These are phyloP conservation scores for Naganishia kalamii DNA, from an alignment of 768 basidiomycete species.

Conservation along the genomic window DNA sequence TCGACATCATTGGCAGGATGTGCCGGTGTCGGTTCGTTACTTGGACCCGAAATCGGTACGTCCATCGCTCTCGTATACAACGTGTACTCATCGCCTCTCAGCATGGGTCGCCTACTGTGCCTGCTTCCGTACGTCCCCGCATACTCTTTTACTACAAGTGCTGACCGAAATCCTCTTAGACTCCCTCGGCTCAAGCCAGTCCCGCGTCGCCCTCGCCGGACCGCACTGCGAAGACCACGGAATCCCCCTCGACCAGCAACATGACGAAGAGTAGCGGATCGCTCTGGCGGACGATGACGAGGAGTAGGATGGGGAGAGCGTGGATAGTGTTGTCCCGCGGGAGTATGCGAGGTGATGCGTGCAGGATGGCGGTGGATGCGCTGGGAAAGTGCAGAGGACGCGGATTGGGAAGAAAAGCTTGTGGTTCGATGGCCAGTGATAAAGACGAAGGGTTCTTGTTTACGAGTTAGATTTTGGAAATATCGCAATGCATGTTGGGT, in stretches of 20 bases:
- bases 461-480: no score
- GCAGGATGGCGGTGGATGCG: no score
- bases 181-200: conserved; percentile 34
- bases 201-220: conserved; percentile 42
- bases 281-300: not conserved
- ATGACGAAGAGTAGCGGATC: not conserved
- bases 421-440: no score
- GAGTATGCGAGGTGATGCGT: not conserved
- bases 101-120: conserved; percentile 44
- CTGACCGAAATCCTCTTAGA: conserved; percentile 24
- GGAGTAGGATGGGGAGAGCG: conserved; percentile 7
- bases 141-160: not conserved
- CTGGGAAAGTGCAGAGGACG: no score
- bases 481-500: no score
- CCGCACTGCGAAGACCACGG: conserved; percentile 19
- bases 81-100: not conserved
- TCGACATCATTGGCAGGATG: conserved; percentile 89
- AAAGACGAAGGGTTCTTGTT: no score
- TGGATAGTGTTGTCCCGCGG: conserved; percentile 17
- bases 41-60: conserved; percentile 67
- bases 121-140: conserved; percentile 36
- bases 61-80: conserved; percentile 32
- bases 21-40: conserved; percentile 66
- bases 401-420: no score
- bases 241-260: not conserved